Evolutionary conservation across 2,329 filamentous ascomycete genomes (phyloP).

Genomic region (Colletotrichum tanaceti): DNA sequence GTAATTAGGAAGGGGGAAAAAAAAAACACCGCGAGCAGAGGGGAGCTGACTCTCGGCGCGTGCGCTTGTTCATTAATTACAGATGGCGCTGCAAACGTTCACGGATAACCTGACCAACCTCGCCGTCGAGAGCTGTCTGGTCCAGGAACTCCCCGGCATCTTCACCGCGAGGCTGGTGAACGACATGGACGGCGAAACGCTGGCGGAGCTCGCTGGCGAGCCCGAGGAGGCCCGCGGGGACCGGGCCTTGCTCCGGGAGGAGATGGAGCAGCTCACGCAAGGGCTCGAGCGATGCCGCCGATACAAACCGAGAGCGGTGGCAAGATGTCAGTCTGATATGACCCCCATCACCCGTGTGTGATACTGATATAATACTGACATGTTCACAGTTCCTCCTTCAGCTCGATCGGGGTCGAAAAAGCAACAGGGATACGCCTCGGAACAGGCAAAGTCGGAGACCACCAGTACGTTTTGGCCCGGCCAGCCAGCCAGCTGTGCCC

Average conservation of each 20-base stretch:
- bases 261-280: constrained; percentile 40
- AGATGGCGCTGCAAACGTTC: constrained; percentile 58
- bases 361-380: too few relatives aligned
- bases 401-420: too few relatives aligned
- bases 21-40: neutral
- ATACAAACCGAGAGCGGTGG: constrained; percentile 27
- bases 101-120: constrained; percentile 61
- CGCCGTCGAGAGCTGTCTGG: constrained; percentile 60
- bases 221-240: constrained; percentile 43
- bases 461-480: too few relatives aligned
- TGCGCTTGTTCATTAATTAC: too few relatives aligned
- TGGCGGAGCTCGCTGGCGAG: constrained; percentile 49
- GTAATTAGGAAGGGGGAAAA: too few relatives aligned
- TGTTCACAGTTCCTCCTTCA: too few relatives aligned
- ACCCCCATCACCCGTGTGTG: too few relatives aligned
- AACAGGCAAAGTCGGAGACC: too few relatives aligned
- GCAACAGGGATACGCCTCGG: too few relatives aligned
- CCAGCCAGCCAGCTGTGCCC: too few relatives aligned
- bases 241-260: constrained; percentile 33
- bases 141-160: constrained; percentile 54
- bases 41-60: neutral
- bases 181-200: constrained; percentile 48
- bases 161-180: constrained; percentile 53
- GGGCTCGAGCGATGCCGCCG: constrained; percentile 41
- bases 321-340: too few relatives aligned